phyloP scores from a whole-genome alignment of 495 filamentous ascomycete genomes.

The Aspergillus avenaceus region DNA sequence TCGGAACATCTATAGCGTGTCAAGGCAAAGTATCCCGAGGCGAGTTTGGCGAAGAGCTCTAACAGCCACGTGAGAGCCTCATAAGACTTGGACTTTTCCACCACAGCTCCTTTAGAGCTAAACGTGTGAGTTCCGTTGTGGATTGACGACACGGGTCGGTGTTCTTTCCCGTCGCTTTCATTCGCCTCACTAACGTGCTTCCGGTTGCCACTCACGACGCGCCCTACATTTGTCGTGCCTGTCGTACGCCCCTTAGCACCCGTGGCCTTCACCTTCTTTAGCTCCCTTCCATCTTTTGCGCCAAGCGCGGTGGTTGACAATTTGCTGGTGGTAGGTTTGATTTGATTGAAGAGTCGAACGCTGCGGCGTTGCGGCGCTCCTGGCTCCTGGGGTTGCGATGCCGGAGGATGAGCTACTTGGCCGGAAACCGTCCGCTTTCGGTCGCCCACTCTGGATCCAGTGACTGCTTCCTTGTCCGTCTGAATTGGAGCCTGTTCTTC shows the following conservation, averaged over 20 bases:
- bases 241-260: slow-evolving; percentile 51
- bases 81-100: slow-evolving; percentile 56
- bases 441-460: slow-evolving; percentile 40
- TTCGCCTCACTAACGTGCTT: slow-evolving; percentile 59
- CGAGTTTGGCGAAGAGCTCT: slow-evolving; percentile 80
- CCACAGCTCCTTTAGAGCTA: slow-evolving; percentile 18
- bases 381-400: slow-evolving; percentile 53
- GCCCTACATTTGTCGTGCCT: slow-evolving; percentile 62
- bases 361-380: slow-evolving; percentile 73
- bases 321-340: slow-evolving; percentile 58
- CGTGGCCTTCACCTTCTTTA: slow-evolving; percentile 73
- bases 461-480: slow-evolving; percentile 33
- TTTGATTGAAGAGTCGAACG: slow-evolving; percentile 70
- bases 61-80: slow-evolving; percentile 75
- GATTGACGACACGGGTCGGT: slow-evolving; percentile 21
- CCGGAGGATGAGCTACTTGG: slow-evolving; percentile 60
- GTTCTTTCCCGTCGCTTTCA: slow-evolving; percentile 62
- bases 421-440: slow-evolving; percentile 86
- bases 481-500: slow-evolving; percentile 40
- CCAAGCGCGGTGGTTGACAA: slow-evolving; percentile 46
- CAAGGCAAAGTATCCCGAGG: slow-evolving; percentile 69
- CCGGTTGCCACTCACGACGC: slow-evolving; percentile 81
- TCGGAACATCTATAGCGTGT: slow-evolving; percentile 74
- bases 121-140: slow-evolving; percentile 25
- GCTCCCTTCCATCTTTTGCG: slow-evolving; percentile 60